Evolutionary conservation across 352 stramenopile genomes (phyloP), one percentile per base, ranked within the genome.

Genomic region (Phytophthora pini): DNA sequence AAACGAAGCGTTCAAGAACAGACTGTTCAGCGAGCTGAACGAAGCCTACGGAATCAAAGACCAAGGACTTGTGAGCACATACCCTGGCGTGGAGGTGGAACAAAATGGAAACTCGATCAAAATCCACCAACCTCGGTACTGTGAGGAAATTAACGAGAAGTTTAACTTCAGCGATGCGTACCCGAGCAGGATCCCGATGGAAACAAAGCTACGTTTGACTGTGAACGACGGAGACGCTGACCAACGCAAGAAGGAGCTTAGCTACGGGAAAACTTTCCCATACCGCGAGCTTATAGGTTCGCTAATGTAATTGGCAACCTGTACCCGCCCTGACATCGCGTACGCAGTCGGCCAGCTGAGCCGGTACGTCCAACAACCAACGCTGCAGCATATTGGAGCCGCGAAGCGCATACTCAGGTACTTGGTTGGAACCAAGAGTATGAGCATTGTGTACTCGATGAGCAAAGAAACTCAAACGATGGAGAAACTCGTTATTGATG

Each of bases 291-390:
- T 57, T 1, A 32, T 76, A 7, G 63, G 56, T 9, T 64, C 54
- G 46, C 45, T 72, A 9, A 72, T 80, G 72, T 77, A 75, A 32
- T 40, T 77, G 13, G 60, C 58, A 0, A 75, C 73, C 13, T 60
- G 49, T 24, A 77, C 51, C 12, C 58, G 52, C 4, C 45, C 63
- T 10, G 72, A 76, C 29, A 24, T 74, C 0, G 62, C 67, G 3
- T 80, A 61, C 52, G 56, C 47, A 8, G 17, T 80, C 1, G 62
- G 49, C 0, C 63, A 76, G 26, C n/a, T 76, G 7, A 76, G 71
- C n/a, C 20, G 61, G 13, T 72, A 61, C 24, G 62, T 80, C 0
- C 26, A 51, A 38, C 4, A 22, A 3, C 52, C 51, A 41, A 68
- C 66, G 2, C 43, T 38, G 9, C 36, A 66, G 40, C 58, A 66